Evolutionary conservation across 305 asterid genomes (phyloP).

Genomic region (Ilex paraguariensis): DNA sequence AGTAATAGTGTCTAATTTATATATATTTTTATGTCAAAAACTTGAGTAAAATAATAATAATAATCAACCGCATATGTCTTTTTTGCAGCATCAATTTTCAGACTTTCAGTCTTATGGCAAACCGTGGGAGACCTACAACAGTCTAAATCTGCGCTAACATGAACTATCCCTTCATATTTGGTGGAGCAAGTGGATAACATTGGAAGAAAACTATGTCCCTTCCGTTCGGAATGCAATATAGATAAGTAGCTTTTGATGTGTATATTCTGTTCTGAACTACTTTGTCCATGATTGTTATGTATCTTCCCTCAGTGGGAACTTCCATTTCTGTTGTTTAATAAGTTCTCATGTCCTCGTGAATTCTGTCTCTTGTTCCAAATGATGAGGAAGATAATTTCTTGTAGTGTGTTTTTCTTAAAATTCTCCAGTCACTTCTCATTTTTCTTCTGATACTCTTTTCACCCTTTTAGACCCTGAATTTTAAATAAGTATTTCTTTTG

Average conservation of each 20-base stretch:
- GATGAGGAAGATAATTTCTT: too few species aligned
- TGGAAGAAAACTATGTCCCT: slow-evolving; percentile 6
- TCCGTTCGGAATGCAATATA: slow-evolving; percentile 7
- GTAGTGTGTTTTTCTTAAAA: too few species aligned
- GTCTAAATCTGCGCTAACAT: slow-evolving; percentile 8
- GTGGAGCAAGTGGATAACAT: background rate
- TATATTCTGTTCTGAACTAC: background rate
- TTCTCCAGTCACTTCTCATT: too few species aligned
- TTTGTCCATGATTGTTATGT: background rate
- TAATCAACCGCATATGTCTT: background rate
- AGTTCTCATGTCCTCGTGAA: too few species aligned
- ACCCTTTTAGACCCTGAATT: too few species aligned
- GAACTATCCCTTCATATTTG: background rate
- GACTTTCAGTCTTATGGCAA: slow-evolving; percentile 17
- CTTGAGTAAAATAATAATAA: too few species aligned
- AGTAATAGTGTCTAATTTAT: too few species aligned
- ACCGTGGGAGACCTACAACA: slow-evolving; percentile 24
- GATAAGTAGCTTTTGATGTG: background rate
- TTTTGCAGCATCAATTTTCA: slow-evolving; percentile 25
- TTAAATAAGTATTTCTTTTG: too few species aligned
- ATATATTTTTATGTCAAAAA: too few species aligned
- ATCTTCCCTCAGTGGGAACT: background rate
- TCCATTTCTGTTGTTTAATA: background rate
- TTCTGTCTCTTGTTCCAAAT: too few species aligned
- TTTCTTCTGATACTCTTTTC: too few species aligned